Conservation (phyloP, 257 asterid genomes). For the Gentiana dahurica region DNA sequence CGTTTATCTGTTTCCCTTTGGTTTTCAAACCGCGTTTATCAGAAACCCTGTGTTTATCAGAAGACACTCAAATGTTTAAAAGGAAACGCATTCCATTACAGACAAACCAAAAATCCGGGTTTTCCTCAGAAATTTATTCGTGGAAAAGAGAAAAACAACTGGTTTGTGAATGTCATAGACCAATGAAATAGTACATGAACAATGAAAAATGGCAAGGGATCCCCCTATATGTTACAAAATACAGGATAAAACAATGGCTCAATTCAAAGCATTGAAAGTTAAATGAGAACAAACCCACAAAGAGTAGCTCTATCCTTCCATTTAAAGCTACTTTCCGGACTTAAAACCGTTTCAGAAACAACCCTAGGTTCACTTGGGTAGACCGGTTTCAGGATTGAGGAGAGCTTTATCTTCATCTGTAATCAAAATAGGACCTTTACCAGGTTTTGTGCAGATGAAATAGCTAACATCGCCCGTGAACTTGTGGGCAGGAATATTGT, state of each 20-base stretch:
- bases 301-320: conserved; percentile 7
- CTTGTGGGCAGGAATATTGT: conserved; percentile 37
- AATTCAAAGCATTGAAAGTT: not conserved
- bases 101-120: too few relatives aligned
- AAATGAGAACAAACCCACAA: conserved; percentile 7
- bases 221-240: not conserved
- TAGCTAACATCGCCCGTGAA: conserved; percentile 76
- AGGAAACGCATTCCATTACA: too few relatives aligned
- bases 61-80: too few relatives aligned
- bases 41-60: too few relatives aligned
- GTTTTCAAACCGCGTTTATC: too few relatives aligned
- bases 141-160: too few relatives aligned
- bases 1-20: too few relatives aligned
- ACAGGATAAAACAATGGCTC: conserved; percentile 1
- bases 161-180: too few relatives aligned
- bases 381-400: conserved; percentile 59
- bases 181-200: not conserved
- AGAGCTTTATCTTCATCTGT: conserved; percentile 64
- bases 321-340: conserved; percentile 6
- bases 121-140: too few relatives aligned
- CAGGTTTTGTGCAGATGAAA: conserved; percentile 57
- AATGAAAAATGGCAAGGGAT: not conserved
- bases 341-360: not conserved
- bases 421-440: conserved; percentile 70
- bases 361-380: conserved; percentile 50